These are phyloP conservation scores for Diaporthe ilicicola DNA, from an alignment of 2,329 filamentous ascomycete species.

Conservation along the genomic window DNA sequence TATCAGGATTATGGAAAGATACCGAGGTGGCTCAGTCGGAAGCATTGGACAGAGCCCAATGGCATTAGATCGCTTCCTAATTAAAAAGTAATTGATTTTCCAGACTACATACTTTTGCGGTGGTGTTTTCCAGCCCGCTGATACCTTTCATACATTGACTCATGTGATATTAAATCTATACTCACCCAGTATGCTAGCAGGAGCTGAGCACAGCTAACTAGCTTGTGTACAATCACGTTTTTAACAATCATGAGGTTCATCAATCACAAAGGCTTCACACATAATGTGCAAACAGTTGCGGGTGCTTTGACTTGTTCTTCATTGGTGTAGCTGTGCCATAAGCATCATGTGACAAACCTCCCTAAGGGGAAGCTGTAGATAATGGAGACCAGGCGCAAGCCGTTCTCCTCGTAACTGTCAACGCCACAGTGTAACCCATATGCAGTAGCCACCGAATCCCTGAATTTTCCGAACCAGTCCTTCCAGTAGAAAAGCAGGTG, in stretches of 20 bases:
- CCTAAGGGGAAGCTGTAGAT: constrained; percentile 28
- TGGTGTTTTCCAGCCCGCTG: background rate
- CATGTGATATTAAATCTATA: too few species aligned
- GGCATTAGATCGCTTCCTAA: background rate
- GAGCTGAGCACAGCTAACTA: background rate
- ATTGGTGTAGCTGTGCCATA: constrained; percentile 48
- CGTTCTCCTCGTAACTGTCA: constrained; percentile 80
- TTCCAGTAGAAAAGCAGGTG: constrained; percentile 23
- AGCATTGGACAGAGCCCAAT: background rate
- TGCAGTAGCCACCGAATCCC: constrained; percentile 45
- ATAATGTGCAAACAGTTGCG: background rate
- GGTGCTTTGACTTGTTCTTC: constrained; percentile 35
- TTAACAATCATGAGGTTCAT: background rate
- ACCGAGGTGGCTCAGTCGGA: background rate
- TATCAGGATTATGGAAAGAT: background rate
- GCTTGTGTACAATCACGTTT: too few species aligned
- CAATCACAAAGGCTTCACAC: background rate
- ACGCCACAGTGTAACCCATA: constrained; percentile 67
- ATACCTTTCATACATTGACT: background rate
- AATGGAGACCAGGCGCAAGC: constrained; percentile 72
- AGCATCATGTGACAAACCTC: constrained; percentile 57
- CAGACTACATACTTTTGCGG: background rate
- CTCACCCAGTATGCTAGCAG: too few species aligned
- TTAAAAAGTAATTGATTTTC: background rate
- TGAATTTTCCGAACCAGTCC: constrained; percentile 24